Base-by-base conservation (phyloP, 2,329 filamentous ascomycete species). In the Lasiodiplodia sp. region DNA sequence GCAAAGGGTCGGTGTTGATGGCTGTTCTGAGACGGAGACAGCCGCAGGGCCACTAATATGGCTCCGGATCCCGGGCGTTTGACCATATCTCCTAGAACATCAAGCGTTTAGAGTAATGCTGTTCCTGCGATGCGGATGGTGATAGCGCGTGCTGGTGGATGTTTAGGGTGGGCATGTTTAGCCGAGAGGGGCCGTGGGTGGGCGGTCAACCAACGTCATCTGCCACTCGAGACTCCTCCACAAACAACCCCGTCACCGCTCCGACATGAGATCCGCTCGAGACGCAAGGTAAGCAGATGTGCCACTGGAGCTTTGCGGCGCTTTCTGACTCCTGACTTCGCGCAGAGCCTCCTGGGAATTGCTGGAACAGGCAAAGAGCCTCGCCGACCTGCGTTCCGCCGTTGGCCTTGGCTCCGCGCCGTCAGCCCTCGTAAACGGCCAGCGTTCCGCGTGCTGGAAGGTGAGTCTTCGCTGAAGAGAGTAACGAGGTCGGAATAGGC, bases 361-460 rank as follows among this genome's bases (percentile, higher is more conserved):
- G 37, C 65, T 69, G 10, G 64, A 69, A 23, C 56, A 68, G 38
- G 62, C 31, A 37, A 28, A 62, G 44, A 65, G 31, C 37, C 68
- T 69, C 37, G 53, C 55, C 56, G 58, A 65, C 28, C 68, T 69
- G 40, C 66, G 55, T 28, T 37, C 37, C 44, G 65, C 65, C 49
- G 53, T 69, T 12, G 62, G 56, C 47, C 49, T 65, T n/a, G 55
- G 56, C 28, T 52, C 44, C 25, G 66, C 55, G 28, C 38, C 52
- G 31, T 23, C 66, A 12, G 31, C 62, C n/a, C 49, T 79, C 37
- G 86, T 77, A 81, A 86, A 89, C 57, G 93, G 93, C 16, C 88
- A 94, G 71, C 89, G 94, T 68, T 97, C 95, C 3, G 86, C 96
- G 47, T 97, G 92, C 80, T 98, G 95, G 95, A 97, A 97, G 88